Conservation (phyloP, 495 filamentous ascomycete genomes). For the Talaromyces trachyspermus region DNA sequence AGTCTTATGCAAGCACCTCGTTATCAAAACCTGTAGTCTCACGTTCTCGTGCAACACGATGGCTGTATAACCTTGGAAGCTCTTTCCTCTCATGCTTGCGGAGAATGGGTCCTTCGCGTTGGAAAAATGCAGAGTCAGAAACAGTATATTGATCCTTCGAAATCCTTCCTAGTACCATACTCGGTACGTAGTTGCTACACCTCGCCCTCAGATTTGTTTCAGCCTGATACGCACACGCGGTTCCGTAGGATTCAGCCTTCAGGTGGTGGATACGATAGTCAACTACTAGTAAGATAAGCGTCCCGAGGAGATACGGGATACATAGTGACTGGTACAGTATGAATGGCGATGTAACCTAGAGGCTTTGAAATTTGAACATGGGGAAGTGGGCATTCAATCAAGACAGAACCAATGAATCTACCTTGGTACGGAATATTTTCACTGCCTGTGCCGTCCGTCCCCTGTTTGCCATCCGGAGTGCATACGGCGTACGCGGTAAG, state of each 20-base stretch:
- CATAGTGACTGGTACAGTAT: too few relatives aligned
- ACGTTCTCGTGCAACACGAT: background rate
- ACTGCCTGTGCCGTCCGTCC: too few relatives aligned
- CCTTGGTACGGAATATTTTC: too few relatives aligned
- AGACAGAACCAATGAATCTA: background rate
- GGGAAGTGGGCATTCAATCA: background rate
- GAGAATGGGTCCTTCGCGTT: background rate
- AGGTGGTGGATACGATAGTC: background rate
- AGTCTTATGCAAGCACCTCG: too few relatives aligned
- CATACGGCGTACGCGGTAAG: too few relatives aligned
- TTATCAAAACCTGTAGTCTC: background rate
- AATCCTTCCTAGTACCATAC: background rate
- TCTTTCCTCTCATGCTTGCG: background rate
- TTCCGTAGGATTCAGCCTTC: background rate
- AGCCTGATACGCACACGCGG: background rate
- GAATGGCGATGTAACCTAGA: background rate
- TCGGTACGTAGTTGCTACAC: too few relatives aligned
- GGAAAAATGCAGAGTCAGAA: too few relatives aligned
- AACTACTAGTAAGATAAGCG: too few relatives aligned
- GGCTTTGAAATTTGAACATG: too few relatives aligned
- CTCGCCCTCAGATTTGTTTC: background rate
- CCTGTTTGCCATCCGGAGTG: too few relatives aligned
- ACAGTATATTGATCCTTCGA: slow-evolving; percentile 1
- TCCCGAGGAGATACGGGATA: background rate
- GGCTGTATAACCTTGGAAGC: too few relatives aligned